These are phyloP conservation scores for Silene noctiflora DNA, from an alignment of 179 eudicot species.

Conservation along the genomic window DNA sequence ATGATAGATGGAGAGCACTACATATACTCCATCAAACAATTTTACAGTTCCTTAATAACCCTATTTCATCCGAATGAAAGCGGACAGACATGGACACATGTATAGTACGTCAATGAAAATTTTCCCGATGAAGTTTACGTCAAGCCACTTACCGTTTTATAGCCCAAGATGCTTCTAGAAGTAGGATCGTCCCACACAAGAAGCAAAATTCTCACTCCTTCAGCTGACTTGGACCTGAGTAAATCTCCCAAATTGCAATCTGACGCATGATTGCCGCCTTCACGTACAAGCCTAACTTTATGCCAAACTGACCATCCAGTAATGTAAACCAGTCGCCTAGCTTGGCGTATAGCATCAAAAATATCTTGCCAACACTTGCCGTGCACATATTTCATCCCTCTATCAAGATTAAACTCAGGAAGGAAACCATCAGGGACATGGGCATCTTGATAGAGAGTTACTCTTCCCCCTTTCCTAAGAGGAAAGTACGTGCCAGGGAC, in stretches of 20 bases:
- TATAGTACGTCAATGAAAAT: too few relatives aligned
- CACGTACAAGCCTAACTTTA: slow-evolving; percentile 58
- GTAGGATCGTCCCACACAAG: slow-evolving; percentile 85
- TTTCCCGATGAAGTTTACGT: too few relatives aligned
- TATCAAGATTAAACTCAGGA: slow-evolving; percentile 47
- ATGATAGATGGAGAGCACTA: too few relatives aligned
- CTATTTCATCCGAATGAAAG: too few relatives aligned
- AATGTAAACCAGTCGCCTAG: slow-evolving; percentile 53
- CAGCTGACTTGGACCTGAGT: slow-evolving; percentile 65
- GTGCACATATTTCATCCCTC: slow-evolving; percentile 49
- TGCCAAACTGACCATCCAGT: slow-evolving; percentile 84
- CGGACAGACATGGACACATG: too few relatives aligned
- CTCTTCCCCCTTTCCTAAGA: slow-evolving; percentile 64
- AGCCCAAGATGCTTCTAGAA: slow-evolving; percentile 67
- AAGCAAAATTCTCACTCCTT: slow-evolving; percentile 71
- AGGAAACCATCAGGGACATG: slow-evolving; percentile 57
- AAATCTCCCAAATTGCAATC: slow-evolving; percentile 59
- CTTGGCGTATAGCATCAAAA: slow-evolving; percentile 61
- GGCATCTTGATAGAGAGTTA: slow-evolving; percentile 82
- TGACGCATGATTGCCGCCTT: slow-evolving; percentile 29
- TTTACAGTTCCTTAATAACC: too few relatives aligned
- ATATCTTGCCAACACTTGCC: slow-evolving; percentile 74
- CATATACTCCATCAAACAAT: too few relatives aligned
- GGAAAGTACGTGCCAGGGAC: slow-evolving; percentile 75
- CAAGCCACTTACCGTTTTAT: slow-evolving; percentile 55